A percentile compares a stretch with the other conserved stretches of the same genome.
Evolutionary conservation across 768 basidiomycete species (phyloP).

Genomic region (Boletus rubescentipes): DNA sequence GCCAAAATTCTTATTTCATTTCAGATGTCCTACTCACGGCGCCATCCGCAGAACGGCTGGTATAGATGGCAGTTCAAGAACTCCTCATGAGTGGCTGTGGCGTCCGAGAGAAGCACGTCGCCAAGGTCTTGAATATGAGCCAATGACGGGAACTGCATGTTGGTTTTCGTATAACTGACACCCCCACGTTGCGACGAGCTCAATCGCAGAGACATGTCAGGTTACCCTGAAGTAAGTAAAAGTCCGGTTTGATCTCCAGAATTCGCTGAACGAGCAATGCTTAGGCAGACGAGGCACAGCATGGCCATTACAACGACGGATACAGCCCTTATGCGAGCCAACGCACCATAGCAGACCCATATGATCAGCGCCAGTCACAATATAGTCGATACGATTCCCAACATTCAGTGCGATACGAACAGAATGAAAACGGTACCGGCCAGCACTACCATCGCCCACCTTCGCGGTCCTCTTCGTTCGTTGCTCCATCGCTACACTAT

Average conservation of each 20-base stretch:
- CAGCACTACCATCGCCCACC: constrained; percentile 31
- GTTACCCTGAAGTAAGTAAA: constrained; percentile 39
- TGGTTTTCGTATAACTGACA: no score
- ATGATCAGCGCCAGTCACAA: constrained; percentile 32
- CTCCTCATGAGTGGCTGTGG: no score
- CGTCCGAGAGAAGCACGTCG: no score
- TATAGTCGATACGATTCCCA: constrained; percentile 31
- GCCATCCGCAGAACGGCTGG: no score
- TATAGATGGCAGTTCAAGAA: no score
- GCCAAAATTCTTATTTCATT: no score
- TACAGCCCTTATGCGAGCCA: constrained; percentile 49
- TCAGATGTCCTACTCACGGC: no score
- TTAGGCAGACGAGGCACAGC: constrained; percentile 66
- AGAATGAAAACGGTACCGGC: constrained; percentile 29
- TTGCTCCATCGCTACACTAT: constrained; percentile 18
- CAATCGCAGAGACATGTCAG: constrained; percentile 36
- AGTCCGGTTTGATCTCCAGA: not conserved
- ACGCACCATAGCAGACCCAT: constrained; percentile 35
- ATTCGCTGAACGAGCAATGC: constrained; percentile 3
- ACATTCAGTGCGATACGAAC: constrained; percentile 35
- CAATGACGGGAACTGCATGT: no score
- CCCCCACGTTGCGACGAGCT: not conserved
- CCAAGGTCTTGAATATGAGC: no score
- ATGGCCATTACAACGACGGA: constrained; percentile 67
- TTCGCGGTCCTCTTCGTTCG: constrained; percentile 16